Evolutionary conservation across 2,329 filamentous ascomycete genomes (phyloP).

Genomic region (Acephala macrosclerotiorum): DNA sequence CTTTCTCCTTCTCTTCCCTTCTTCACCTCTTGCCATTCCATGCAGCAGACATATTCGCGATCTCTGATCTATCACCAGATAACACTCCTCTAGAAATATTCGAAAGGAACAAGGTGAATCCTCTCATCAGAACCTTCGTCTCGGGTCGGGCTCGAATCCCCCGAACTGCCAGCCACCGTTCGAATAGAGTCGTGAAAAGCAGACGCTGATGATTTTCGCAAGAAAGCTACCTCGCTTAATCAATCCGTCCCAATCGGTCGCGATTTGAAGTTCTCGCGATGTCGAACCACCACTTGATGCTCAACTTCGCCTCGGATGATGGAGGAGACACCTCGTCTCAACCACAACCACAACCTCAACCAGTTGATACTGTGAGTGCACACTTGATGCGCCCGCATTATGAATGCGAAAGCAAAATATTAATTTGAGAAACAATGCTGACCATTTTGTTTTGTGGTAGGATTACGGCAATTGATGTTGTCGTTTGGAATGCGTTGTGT

Average conservation of each 20-base stretch:
- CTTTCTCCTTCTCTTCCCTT: neutral
- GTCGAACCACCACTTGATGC: neutral
- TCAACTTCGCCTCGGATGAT: neutral
- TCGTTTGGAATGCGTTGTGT: neutral
- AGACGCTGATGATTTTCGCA: neutral
- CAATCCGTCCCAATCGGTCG: neutral
- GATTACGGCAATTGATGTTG: slow-evolving; percentile 8
- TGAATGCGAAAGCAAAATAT: neutral
- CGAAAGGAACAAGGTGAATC: neutral
- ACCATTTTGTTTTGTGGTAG: neutral
- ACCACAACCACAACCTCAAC: slow-evolving; percentile 11
- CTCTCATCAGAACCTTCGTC: too few species aligned
- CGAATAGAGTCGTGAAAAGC: neutral
- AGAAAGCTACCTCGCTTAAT: neutral
- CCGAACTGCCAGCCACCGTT: neutral
- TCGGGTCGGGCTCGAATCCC: too few species aligned
- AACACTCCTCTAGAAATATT: neutral
- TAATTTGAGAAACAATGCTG: neutral
- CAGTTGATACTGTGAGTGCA: slow-evolving; percentile 6
- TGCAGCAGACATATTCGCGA: neutral
- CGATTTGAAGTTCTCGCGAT: slow-evolving; percentile 3
- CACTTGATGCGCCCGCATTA: slow-evolving; percentile 2
- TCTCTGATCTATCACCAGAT: neutral
- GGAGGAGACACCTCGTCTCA: neutral
- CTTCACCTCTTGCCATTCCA: too few species aligned